Evolutionary conservation across 495 filamentous ascomycete species (phyloP).

Genomic region (Lepraria neglecta): DNA sequence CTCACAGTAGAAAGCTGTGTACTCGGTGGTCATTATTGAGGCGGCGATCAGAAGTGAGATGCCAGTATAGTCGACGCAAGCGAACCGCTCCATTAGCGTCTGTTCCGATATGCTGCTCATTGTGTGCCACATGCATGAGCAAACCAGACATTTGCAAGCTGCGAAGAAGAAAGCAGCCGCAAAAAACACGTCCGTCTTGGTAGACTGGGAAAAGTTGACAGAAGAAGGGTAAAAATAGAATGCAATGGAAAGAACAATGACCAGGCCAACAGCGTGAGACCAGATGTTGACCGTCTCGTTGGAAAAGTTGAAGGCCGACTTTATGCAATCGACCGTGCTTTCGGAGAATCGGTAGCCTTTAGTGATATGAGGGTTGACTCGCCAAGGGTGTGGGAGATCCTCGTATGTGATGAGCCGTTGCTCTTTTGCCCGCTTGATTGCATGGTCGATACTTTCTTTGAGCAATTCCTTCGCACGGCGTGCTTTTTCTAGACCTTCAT

Average conservation of each 20-base stretch:
- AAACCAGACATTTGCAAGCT: conserved; percentile 90
- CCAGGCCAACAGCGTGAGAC: conserved; percentile 82
- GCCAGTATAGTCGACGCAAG: conserved; percentile 97
- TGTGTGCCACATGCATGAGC: conserved; percentile 94
- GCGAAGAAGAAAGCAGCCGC: conserved; percentile 96
- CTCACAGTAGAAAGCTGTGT: conserved; percentile 98
- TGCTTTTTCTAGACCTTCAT: conserved; percentile 77
- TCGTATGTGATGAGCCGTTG: conserved; percentile 80
- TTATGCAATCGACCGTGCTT: conserved; percentile 77
- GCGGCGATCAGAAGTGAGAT: conserved; percentile 95
- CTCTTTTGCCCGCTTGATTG: conserved; percentile 71
- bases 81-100: conserved; percentile 85
- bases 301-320: conserved; percentile 72
- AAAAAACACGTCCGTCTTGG: conserved; percentile 78
- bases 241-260: conserved; percentile 81
- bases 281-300: conserved; percentile 98
- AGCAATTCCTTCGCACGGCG: conserved; percentile 68
- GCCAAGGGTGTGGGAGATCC: conserved; percentile 87
- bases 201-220: conserved; percentile 77
- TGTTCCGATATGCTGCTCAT: conserved; percentile 94
- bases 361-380: conserved; percentile 88
- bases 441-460: conserved; percentile 72
- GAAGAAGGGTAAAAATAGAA: conserved; percentile 94
- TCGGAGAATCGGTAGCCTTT: conserved; percentile 89
- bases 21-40: conserved; percentile 96